Conservation (phyloP, 495 filamentous ascomycete genomes). For the Lasiosphaeria hispida region DNA sequence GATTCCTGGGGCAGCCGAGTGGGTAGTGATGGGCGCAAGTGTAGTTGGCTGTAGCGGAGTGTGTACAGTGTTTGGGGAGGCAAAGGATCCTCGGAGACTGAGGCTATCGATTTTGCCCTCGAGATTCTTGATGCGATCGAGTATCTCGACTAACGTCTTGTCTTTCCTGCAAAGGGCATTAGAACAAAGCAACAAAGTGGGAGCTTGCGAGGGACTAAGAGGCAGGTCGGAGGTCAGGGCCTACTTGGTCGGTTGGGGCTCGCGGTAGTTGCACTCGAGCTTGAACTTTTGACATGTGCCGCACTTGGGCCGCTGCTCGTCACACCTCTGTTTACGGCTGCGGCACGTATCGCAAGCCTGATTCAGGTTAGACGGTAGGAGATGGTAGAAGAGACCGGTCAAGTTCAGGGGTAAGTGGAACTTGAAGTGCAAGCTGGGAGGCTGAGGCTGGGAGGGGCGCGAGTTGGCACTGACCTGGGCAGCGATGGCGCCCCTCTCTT, state of each 20-base stretch:
- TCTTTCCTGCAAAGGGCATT: constrained; percentile 48
- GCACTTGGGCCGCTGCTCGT: constrained; percentile 83
- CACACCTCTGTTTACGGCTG: constrained; percentile 84
- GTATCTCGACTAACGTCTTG: constrained; percentile 59
- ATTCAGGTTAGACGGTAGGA: background rate
- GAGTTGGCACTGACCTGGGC: constrained; percentile 37
- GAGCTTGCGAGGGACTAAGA: background rate
- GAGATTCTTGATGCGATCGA: constrained; percentile 52
- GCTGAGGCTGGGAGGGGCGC: background rate
- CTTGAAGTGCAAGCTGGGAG: constrained; percentile 3
- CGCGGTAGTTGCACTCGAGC: constrained; percentile 58
- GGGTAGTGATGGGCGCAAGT: background rate
- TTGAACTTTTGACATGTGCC: constrained; percentile 48
- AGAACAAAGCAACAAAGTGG: no score
- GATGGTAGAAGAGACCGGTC: no score
- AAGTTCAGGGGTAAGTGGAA: background rate
- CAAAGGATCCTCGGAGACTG: constrained; percentile 23
- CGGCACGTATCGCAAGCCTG: constrained; percentile 81
- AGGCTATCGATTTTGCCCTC: constrained; percentile 50
- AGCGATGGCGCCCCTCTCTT: constrained; percentile 50
- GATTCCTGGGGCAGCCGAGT: background rate
- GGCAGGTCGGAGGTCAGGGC: constrained; percentile 25
- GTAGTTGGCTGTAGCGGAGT: constrained; percentile 2
- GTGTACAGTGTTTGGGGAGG: constrained; percentile 23
- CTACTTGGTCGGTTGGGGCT: constrained; percentile 63